These are phyloP conservation scores for Trametes versicolor DNA, from an alignment of 1,284 basidiomycete genomes.

Conservation along the genomic window DNA sequence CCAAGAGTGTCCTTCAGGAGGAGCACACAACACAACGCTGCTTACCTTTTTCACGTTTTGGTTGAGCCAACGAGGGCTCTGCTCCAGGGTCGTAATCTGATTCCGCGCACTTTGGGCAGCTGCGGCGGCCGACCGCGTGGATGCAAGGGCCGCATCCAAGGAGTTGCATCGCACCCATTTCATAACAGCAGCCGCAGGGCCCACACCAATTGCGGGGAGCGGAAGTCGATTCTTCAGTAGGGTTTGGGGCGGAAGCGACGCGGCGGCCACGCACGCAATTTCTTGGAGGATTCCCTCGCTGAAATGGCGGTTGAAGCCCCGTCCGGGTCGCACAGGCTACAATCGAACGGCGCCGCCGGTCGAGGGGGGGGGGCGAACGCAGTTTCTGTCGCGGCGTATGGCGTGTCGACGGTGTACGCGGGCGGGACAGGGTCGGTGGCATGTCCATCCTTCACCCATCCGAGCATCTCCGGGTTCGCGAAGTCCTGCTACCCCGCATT, in stretches of 20 bases:
- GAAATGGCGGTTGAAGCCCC: constrained; percentile 4
- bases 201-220: constrained; percentile 15
- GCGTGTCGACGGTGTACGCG: constrained; percentile 3
- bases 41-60: constrained; percentile 3
- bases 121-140: constrained; percentile 1
- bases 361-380: constrained; percentile 1
- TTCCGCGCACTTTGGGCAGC: constrained; percentile 6
- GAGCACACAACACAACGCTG: neutral
- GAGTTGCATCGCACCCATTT: neutral
- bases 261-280: constrained; percentile 9
- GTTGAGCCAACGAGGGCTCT: constrained; percentile 6
- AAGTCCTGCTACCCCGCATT: constrained; percentile 16
- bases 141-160: constrained; percentile 7
- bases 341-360: constrained; percentile 1
- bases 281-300: neutral
- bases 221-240: neutral
- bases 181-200: constrained; percentile 11
- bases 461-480: constrained; percentile 3
- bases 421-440: neutral
- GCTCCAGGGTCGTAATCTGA: neutral
- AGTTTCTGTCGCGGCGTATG: constrained; percentile 14
- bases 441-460: neutral
- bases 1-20: too few species aligned
- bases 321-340: constrained; percentile 7
- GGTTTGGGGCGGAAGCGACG: constrained; percentile 1